These are phyloP conservation scores for Linum tenue DNA, from an alignment of 345 rosid genomes.

Conservation along the genomic window DNA sequence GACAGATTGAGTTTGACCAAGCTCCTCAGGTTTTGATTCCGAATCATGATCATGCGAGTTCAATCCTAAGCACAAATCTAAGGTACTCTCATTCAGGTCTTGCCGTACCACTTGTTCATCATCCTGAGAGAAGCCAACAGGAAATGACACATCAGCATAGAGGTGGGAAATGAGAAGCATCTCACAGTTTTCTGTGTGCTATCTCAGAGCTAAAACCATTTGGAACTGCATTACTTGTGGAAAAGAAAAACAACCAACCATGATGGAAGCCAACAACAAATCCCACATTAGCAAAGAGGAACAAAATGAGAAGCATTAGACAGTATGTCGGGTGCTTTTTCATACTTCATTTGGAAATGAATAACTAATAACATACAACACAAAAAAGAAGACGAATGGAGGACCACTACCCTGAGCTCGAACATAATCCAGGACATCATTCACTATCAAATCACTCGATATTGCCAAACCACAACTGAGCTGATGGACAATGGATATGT, in stretches of 20 bases:
- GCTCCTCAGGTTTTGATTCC: slow-evolving; percentile 20
- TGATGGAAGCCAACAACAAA: too few species aligned
- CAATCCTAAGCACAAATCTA: slow-evolving; percentile 28
- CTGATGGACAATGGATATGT: not conserved
- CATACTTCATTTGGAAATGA: too few species aligned
- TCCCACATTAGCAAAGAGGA: too few species aligned
- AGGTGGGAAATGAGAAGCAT: not conserved
- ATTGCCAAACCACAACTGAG: too few species aligned
- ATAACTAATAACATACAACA: too few species aligned
- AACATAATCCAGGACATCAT: not conserved
- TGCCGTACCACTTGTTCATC: slow-evolving; percentile 48
- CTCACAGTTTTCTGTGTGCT: too few species aligned
- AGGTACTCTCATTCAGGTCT: slow-evolving; percentile 82
- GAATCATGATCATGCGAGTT: slow-evolving; percentile 39
- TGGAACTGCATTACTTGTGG: too few species aligned
- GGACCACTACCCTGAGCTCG: not conserved
- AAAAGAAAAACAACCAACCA: too few species aligned
- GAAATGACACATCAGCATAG: not conserved
- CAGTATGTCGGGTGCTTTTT: too few species aligned
- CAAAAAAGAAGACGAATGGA: not conserved
- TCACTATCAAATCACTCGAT: not conserved
- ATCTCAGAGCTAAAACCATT: too few species aligned
- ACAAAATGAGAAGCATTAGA: too few species aligned
- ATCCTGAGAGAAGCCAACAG: slow-evolving; percentile 30
- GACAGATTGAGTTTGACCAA: too few species aligned